Base-by-base conservation (phyloP, 257 asterid genomes). In the Dorcoceras hygrometricum region DNA sequence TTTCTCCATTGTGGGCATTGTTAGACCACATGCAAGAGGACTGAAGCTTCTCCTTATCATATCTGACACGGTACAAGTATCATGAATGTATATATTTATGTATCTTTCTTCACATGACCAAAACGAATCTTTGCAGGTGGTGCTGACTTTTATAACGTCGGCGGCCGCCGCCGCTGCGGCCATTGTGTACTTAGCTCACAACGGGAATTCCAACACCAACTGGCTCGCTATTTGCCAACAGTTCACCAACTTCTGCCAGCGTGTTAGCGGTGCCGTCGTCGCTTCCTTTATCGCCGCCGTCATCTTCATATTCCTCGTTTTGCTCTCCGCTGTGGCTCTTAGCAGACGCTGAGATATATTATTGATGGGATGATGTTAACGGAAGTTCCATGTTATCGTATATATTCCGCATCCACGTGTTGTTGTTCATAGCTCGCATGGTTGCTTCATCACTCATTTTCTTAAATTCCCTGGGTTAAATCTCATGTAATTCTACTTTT, bases 141-240 rank as follows among this genome's bases (percentile, higher is more conserved):
- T 83, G 79, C 60, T 86, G 81, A 87, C 81, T 3, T 83, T 88
- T 62, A 88, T 90, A 1, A 78, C 76, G 0, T 91, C 90, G 0
- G 97, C 88, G 0, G 97, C 92, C 0, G 81, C 89, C 0, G 78
- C 96, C 0, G 89, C 96, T 0, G 89, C 96, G 0, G 87, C 96
- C 54, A 88, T 90, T 3, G 92, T 86, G 57, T 90, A 86, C 83
- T 75, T 90, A 61, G 97, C 97, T 18, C 90, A 88, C 76, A 88
- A 88, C 23, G 96, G 97, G 31, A 90, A 90, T 48, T 60, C 85
- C 10, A 86, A 77, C 74, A 75, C 92, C 16, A 88, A 88, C 58
- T 90, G 97, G 96, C 63, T 77, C 0, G 89, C 95, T 20, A 86
- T 90, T 50, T 90, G 97, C 71, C 87, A 83, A 57, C 95, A 83